Evolutionary conservation across 2,329 filamentous ascomycete genomes (phyloP).

Genomic region (Huntiella omanensis): DNA sequence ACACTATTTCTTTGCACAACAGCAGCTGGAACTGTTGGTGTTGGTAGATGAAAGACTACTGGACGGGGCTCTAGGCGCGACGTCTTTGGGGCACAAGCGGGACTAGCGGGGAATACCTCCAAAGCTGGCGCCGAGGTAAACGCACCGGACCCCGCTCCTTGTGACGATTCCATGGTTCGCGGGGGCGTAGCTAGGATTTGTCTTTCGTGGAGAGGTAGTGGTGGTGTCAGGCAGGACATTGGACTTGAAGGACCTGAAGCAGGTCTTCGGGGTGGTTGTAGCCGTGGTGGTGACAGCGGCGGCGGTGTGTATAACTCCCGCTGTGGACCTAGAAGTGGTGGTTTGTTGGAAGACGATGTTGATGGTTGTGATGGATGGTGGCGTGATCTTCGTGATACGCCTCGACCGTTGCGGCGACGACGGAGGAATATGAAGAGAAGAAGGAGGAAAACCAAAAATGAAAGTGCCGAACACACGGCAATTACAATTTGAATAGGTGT

Average conservation of each 20-base stretch:
- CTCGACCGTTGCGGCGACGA: not conserved
- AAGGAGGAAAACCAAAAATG: conserved; percentile 1
- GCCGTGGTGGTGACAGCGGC: not conserved
- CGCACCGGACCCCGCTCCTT: conserved; percentile 2
- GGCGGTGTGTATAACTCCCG: conserved; percentile 2
- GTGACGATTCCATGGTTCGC: conserved; percentile 8
- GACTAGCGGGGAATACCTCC: conserved; percentile 5
- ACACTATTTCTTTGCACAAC: not conserved
- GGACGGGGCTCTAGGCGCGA: conserved; percentile 4
- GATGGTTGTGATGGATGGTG: not conserved
- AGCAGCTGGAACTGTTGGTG: no score
- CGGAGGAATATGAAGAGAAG: conserved; percentile 5
- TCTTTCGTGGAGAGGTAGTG: conserved; percentile 5
- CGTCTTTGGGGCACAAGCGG: conserved; percentile 7
- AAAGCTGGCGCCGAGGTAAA: not conserved
- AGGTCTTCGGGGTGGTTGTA: conserved; percentile 3
- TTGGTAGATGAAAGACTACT: no score
- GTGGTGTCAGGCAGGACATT: conserved; percentile 3
- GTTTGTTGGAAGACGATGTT: conserved; percentile 1
- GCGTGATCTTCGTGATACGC: not conserved
- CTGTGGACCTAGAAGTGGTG: conserved; percentile 1
- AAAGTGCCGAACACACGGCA: conserved; percentile 6
- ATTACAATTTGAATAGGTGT: conserved; percentile 5
- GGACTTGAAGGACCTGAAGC: not conserved
- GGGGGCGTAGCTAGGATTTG: conserved; percentile 8